Evolutionary conservation across 768 basidiomycete species (phyloP).

Genomic region (Agaricus sinodeliciosus): DNA sequence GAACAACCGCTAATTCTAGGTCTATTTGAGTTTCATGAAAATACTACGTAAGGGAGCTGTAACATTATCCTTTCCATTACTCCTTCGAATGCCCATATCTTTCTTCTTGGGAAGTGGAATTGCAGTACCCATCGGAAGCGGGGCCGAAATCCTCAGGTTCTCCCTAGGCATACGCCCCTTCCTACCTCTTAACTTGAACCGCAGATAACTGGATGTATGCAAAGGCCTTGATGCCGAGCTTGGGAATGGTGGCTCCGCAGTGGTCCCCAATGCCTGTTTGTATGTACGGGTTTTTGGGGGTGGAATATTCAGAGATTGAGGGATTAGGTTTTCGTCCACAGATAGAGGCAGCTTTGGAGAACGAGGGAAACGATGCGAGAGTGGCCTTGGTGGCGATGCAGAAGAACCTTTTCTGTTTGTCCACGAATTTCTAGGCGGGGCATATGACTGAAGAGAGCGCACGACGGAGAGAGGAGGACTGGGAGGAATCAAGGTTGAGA

Average conservation of each 20-base stretch:
- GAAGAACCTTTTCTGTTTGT: not conserved
- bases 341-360: not conserved
- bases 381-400: constrained; percentile 3
- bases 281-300: not conserved
- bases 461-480: not conserved
- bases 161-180: not conserved
- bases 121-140: not conserved
- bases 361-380: constrained; percentile 1
- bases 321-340: not conserved
- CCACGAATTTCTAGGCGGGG: not conserved
- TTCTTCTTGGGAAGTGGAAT: not conserved
- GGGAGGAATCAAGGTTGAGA: not conserved
- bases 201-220: not conserved
- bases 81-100: not conserved
- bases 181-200: not conserved
- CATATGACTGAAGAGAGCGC: not conserved
- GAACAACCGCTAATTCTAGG: not conserved
- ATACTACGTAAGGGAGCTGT: constrained; percentile 1
- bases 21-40: constrained; percentile 3
- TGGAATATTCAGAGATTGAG: not conserved
- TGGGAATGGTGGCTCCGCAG: not conserved
- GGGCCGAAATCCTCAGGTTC: constrained; percentile 2
- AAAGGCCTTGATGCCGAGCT: not conserved
- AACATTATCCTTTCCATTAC: not conserved
- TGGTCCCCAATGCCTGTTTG: not conserved